Conservation (phyloP, 768 basidiomycete species). For the Rubroboletus satanas region DNA sequence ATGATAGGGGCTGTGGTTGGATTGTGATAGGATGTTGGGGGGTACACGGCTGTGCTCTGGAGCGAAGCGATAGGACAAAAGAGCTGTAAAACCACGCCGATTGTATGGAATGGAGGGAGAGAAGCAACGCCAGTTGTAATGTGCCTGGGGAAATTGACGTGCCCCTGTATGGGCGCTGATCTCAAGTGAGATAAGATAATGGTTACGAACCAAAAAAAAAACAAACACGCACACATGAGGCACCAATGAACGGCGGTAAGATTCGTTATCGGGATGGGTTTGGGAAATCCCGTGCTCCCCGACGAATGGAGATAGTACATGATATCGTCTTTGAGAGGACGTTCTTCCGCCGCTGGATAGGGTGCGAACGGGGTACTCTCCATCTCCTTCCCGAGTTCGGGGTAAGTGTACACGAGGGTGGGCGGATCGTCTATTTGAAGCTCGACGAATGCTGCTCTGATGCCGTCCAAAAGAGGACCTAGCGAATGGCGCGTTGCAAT, state of each 20-base stretch:
- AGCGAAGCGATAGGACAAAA: constrained; percentile 11
- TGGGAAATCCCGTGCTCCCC: constrained; percentile 47
- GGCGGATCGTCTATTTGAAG: constrained; percentile 20
- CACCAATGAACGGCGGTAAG: constrained; percentile 32
- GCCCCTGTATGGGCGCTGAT: constrained; percentile 9
- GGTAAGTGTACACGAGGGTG: constrained; percentile 10
- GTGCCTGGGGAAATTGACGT: neutral
- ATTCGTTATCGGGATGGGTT: constrained; percentile 37
- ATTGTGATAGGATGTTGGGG: constrained; percentile 19
- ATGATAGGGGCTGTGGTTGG: constrained; percentile 16
- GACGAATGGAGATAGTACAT: constrained; percentile 45
- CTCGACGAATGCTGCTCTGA: constrained; percentile 21
- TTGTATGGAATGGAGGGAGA: constrained; percentile 24
- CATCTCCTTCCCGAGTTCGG: neutral
- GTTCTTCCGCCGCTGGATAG: constrained; percentile 6
- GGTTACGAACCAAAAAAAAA: neutral
- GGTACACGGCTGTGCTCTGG: constrained; percentile 8
- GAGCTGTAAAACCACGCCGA: constrained; percentile 19
- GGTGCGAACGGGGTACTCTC: neutral
- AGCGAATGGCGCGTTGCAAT: constrained; percentile 34
- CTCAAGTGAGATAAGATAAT: neutral
- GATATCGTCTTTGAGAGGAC: constrained; percentile 17
- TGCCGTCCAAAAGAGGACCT: constrained; percentile 25
- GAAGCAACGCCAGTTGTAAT: constrained; percentile 8
- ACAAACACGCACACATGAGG: constrained; percentile 25